phyloP scores from a whole-genome alignment of 2,329 filamentous ascomycete species.

The Endocalyx cinctus region DNA sequence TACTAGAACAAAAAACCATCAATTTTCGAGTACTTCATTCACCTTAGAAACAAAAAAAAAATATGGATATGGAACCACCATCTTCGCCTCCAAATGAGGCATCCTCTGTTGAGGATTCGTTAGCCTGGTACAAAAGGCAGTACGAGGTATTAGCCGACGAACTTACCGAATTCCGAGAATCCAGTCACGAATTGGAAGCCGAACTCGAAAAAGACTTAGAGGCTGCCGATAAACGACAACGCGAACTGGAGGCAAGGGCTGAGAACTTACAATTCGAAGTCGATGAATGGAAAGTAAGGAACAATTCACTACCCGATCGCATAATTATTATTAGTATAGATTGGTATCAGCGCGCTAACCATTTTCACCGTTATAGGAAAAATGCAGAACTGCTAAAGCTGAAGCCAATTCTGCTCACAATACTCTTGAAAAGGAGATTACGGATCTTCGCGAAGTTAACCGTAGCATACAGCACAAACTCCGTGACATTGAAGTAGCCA shows the following conservation, averaged over 20 bases:
- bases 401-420: constrained; percentile 84
- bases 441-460: constrained; percentile 78
- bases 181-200: constrained; percentile 87
- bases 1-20: neutral
- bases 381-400: constrained; percentile 90
- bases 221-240: constrained; percentile 88
- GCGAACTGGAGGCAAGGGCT: constrained; percentile 78
- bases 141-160: constrained; percentile 91
- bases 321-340: constrained; percentile 1
- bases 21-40: constrained; percentile 4
- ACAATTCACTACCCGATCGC: constrained; percentile 1
- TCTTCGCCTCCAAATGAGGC: constrained; percentile 57
- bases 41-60: constrained; percentile 1
- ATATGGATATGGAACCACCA: constrained; percentile 53
- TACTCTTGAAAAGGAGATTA: constrained; percentile 91
- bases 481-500: constrained; percentile 93
- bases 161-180: constrained; percentile 88
- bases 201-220: constrained; percentile 97
- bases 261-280: constrained; percentile 83
- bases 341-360: no score
- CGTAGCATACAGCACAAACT: constrained; percentile 76
- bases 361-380: constrained; percentile 63
- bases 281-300: constrained; percentile 92
- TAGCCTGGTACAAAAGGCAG: constrained; percentile 93
- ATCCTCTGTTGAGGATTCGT: constrained; percentile 63